Evolutionary conservation across 2,329 filamentous ascomycete genomes (phyloP).

Genomic region (Alternaria brassicae): DNA sequence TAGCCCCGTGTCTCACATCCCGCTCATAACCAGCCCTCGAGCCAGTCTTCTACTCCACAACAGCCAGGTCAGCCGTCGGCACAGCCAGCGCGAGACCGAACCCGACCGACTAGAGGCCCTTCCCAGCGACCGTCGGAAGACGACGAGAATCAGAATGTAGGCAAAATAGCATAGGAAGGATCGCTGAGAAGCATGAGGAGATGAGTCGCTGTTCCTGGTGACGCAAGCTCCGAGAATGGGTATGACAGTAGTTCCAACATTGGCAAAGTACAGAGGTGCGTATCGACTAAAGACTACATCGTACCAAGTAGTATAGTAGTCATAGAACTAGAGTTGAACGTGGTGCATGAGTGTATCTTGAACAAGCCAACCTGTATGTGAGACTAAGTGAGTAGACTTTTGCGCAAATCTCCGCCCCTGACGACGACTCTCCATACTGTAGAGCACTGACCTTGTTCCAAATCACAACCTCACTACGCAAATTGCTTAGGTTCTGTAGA

Average conservation of each 20-base stretch:
- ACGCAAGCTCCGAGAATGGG: neutral
- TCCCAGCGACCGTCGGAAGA: neutral
- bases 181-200: neutral
- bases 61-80: neutral
- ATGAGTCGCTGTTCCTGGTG: neutral
- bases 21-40: neutral
- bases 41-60: neutral
- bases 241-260: neutral
- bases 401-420: neutral
- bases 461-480: neutral
- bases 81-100: neutral
- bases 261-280: neutral
- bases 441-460: neutral
- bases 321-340: too few relatives aligned
- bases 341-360: neutral
- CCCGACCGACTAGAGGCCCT: neutral
- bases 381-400: neutral
- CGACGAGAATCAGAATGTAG: neutral
- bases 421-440: neutral
- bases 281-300: neutral
- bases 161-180: neutral
- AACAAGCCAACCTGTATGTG: neutral
- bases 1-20: neutral
- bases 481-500: neutral
- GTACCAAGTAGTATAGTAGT: neutral